phyloP scores from a whole-genome alignment of 306 rosid species.

The Rosa chinensis region DNA sequence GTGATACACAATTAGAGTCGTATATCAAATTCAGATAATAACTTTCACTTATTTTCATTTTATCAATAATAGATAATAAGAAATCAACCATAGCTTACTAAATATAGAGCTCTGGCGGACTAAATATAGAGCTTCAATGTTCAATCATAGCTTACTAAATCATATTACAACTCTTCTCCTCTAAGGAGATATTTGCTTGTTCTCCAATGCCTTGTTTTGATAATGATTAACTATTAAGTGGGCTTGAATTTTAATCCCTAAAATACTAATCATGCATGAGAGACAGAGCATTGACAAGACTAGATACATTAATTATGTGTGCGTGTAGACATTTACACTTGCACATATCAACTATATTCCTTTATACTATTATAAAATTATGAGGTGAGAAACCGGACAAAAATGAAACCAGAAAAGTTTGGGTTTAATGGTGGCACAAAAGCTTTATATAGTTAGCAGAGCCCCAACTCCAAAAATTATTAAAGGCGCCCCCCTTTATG shows the following conservation, averaged over 20 bases:
- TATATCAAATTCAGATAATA: too few relatives aligned
- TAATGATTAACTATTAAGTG: slow-evolving; percentile 2
- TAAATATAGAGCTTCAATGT: background rate
- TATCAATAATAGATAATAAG: background rate
- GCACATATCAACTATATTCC: background rate
- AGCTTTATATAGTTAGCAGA: background rate
- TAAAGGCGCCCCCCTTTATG: slow-evolving; percentile 32
- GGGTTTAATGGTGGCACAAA: background rate
- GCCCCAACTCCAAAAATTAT: slow-evolving; percentile 10
- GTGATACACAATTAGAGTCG: background rate
- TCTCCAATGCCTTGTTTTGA: background rate
- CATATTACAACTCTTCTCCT: background rate
- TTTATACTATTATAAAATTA: background rate
- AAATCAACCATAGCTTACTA: background rate
- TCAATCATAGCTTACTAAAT: background rate
- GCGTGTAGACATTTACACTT: background rate
- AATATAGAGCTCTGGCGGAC: background rate
- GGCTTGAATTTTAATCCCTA: background rate
- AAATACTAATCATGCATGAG: background rate
- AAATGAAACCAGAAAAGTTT: background rate
- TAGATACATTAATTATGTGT: background rate
- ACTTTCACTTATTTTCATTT: too few relatives aligned
- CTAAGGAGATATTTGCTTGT: background rate
- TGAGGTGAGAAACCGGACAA: slow-evolving; percentile 16
- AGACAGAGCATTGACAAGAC: background rate